Evolutionary conservation across 805 yeast genomes (phyloP).

Genomic region (Cyberlindnera veronae): DNA sequence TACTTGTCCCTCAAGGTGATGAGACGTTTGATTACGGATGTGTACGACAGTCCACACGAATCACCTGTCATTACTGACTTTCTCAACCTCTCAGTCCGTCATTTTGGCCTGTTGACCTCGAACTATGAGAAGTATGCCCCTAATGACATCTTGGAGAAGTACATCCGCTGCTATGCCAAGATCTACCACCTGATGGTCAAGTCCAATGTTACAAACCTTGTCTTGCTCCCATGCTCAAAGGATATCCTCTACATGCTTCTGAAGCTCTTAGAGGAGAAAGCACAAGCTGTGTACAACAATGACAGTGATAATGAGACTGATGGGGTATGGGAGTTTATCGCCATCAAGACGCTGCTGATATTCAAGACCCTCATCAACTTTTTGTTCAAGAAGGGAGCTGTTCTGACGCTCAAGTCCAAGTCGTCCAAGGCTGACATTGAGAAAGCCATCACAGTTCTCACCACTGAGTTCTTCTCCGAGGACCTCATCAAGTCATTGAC

Average conservation of each 20-base stretch:
- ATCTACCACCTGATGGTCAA: conserved; percentile 58
- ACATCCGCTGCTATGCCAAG: conserved; percentile 72
- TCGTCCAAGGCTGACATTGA: conserved; percentile 63
- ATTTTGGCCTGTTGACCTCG: conserved; percentile 53
- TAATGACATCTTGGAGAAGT: conserved; percentile 54
- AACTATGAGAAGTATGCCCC: conserved; percentile 47
- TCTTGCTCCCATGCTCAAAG: conserved; percentile 60
- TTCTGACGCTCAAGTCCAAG: conserved; percentile 55
- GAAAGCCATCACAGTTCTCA: conserved; percentile 49
- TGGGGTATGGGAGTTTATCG: conserved; percentile 69
- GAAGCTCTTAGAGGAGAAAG: conserved; percentile 58
- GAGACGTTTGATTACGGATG: conserved; percentile 72
- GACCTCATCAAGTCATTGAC: conserved; percentile 54
- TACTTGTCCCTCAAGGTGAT: conserved; percentile 73
- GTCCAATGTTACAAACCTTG: conserved; percentile 64
- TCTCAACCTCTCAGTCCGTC: conserved; percentile 50
- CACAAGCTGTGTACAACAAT: conserved; percentile 58
- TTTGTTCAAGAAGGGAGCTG: conserved; percentile 63
- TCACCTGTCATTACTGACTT: conserved; percentile 58
- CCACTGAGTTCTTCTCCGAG: conserved; percentile 54
- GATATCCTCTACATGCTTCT: conserved; percentile 61
- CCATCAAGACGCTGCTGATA: conserved; percentile 61
- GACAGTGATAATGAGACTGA: conserved; percentile 47
- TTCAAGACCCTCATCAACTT: conserved; percentile 62
- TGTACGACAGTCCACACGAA: conserved; percentile 67